Percentiles rank a stretch among this genome's conserved stretches.
Conservation (phyloP, 345 rosid genomes). For the Gossypium herbaceum region DNA sequence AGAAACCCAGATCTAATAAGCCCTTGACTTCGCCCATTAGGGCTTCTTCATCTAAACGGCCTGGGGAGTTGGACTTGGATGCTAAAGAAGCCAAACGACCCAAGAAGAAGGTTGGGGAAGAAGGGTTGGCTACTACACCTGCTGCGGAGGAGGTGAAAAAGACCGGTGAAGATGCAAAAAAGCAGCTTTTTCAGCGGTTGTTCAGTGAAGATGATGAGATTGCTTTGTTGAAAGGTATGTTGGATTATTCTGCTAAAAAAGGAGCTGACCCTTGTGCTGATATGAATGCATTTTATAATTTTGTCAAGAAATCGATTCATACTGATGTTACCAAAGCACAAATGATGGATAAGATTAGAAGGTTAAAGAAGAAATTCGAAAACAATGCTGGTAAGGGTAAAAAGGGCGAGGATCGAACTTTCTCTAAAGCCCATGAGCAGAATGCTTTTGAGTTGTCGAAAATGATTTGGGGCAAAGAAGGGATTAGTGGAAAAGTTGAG, state of each 20-base stretch:
- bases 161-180: conserved; percentile 11
- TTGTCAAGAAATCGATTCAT: conserved; percentile 19
- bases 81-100: conserved; percentile 7
- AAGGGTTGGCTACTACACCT: not conserved
- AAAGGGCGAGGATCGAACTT: conserved; percentile 22
- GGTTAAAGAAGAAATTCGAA: conserved; percentile 25
- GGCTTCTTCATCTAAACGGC: not conserved
- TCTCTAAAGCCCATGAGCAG: conserved; percentile 26
- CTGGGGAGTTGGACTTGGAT: not conserved
- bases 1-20: not conserved
- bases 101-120: conserved; percentile 6
- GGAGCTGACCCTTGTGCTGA: conserved; percentile 16
- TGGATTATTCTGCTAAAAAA: conserved; percentile 13
- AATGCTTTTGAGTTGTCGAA: conserved; percentile 25
- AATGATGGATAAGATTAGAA: conserved; percentile 22
- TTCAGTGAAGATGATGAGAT: conserved; percentile 36
- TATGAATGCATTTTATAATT: conserved; percentile 20
- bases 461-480: conserved; percentile 28
- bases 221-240: conserved; percentile 28
- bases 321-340: conserved; percentile 18
- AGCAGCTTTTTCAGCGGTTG: conserved; percentile 16
- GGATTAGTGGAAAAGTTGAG: not conserved
- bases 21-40: conserved; percentile 2
- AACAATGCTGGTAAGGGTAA: conserved; percentile 20
- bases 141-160: conserved; percentile 3